These are phyloP conservation scores for Picochlorum sp. DNA, from an alignment of 139 green algal genomes.

Conservation along the genomic window DNA sequence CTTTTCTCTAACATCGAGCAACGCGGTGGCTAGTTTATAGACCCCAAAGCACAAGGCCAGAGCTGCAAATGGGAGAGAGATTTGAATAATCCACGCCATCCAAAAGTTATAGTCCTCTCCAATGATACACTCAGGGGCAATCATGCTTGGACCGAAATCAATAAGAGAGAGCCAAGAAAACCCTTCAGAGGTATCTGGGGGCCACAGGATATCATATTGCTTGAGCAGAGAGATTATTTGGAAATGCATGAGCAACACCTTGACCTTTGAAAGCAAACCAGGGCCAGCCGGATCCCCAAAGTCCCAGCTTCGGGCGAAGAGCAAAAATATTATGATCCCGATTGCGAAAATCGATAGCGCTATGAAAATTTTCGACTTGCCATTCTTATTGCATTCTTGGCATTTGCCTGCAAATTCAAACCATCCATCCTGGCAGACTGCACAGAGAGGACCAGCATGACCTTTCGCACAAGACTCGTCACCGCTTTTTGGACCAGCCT, in stretches of 20 bases:
- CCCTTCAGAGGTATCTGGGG: conserved; percentile 7
- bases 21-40: background rate
- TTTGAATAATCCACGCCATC: conserved; percentile 18
- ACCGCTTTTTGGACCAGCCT: conserved; percentile 8
- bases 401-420: conserved; percentile 24
- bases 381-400: conserved; percentile 4
- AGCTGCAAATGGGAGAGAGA: conserved; percentile 22
- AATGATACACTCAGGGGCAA: conserved; percentile 27
- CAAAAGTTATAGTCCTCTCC: conserved; percentile 24
- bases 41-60: conserved; percentile 6
- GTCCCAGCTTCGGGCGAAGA: conserved; percentile 23
- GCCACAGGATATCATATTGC: conserved; percentile 37
- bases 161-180: conserved; percentile 28
- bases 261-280: conserved; percentile 36
- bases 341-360: conserved; percentile 10
- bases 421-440: conserved; percentile 14
- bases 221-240: conserved; percentile 37
- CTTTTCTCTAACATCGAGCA: background rate
- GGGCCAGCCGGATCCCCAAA: conserved; percentile 13
- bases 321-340: conserved; percentile 3
- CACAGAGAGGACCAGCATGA: conserved; percentile 29
- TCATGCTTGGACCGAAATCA: conserved; percentile 31
- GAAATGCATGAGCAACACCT: conserved; percentile 35
- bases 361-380: conserved; percentile 18
- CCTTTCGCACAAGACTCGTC: conserved; percentile 19